A percentile compares a stretch with the other conserved stretches of the same genome.
Conservation (phyloP, 2,329 filamentous ascomycete species). For the Nemania sp. region DNA sequence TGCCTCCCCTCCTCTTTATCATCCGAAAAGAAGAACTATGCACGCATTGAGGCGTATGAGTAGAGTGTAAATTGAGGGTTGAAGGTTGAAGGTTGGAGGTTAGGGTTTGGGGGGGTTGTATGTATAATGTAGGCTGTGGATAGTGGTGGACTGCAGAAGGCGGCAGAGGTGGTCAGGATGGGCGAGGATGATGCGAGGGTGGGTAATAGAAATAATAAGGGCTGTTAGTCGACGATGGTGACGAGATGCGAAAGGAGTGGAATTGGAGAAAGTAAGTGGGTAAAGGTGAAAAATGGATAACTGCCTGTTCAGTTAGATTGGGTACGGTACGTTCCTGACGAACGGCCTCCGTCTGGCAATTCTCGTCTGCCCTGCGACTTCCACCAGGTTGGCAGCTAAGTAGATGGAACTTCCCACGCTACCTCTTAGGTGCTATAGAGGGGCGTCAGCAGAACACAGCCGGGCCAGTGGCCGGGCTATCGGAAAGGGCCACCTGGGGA, state of each 20-base stretch:
- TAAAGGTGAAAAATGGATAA: constrained; percentile 5
- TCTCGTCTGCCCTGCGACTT: not conserved
- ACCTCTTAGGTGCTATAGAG: not conserved
- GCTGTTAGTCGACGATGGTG: not conserved
- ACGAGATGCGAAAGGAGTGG: not conserved
- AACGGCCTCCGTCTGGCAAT: not conserved
- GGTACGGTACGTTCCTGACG: not conserved
- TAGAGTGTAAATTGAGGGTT: constrained; percentile 8
- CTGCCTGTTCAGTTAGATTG: not conserved
- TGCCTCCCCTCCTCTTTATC: constrained; percentile 13
- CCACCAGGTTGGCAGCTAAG: not conserved
- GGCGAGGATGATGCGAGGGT: constrained; percentile 3
- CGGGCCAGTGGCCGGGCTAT: constrained; percentile 22
- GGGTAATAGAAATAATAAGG: constrained; percentile 16
- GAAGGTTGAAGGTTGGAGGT: constrained; percentile 2
- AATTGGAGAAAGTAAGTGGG: constrained; percentile 19
- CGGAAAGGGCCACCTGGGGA: constrained; percentile 2
- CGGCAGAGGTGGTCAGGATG: not conserved
- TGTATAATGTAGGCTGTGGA: constrained; percentile 6
- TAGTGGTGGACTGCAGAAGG: not conserved
- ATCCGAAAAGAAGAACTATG: constrained; percentile 22
- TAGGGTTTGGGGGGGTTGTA: too few relatives aligned
- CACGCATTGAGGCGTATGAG: constrained; percentile 17
- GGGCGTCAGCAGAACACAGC: constrained; percentile 12
- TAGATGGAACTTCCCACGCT: not conserved